phyloP scores from a whole-genome alignment of 306 rosid genomes.

The Begonia loranthoides region DNA sequence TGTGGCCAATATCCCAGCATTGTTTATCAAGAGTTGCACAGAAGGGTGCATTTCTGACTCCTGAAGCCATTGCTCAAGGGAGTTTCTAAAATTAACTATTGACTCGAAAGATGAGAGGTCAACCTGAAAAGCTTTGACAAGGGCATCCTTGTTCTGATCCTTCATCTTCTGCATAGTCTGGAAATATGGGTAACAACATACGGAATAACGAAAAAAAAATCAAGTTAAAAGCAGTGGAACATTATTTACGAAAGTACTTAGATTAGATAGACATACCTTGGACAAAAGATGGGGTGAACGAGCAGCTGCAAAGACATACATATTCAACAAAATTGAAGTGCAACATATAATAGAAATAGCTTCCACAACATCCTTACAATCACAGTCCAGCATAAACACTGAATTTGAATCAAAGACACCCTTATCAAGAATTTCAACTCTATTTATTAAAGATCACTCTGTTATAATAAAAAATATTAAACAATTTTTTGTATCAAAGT shows the following conservation, averaged over 20 bases:
- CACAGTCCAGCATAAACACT: no score
- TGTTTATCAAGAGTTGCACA: slow-evolving; percentile 62
- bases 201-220: slow-evolving; percentile 2
- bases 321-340: no score
- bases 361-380: no score
- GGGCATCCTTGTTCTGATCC: slow-evolving; percentile 37
- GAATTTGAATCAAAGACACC: no score
- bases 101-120: slow-evolving; percentile 58
- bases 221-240: background rate
- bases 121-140: slow-evolving; percentile 53
- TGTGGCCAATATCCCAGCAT: slow-evolving; percentile 86
- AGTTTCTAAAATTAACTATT: slow-evolving; percentile 31
- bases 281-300: slow-evolving; percentile 41
- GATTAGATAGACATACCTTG: slow-evolving; percentile 32
- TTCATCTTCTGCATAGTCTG: slow-evolving; percentile 56
- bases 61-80: slow-evolving; percentile 63
- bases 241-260: slow-evolving; percentile 3
- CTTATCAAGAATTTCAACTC: no score
- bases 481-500: no score
- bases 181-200: slow-evolving; percentile 13
- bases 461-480: no score
- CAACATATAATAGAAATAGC: no score
- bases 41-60: slow-evolving; percentile 71
- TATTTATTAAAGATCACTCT: no score
- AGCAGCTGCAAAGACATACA: slow-evolving; percentile 55